Percentiles rank a stretch among this genome's conserved stretches.
Conservation (phyloP, 2,329 filamentous ascomycete species). For the Pseudogymnoascus sp. region DNA sequence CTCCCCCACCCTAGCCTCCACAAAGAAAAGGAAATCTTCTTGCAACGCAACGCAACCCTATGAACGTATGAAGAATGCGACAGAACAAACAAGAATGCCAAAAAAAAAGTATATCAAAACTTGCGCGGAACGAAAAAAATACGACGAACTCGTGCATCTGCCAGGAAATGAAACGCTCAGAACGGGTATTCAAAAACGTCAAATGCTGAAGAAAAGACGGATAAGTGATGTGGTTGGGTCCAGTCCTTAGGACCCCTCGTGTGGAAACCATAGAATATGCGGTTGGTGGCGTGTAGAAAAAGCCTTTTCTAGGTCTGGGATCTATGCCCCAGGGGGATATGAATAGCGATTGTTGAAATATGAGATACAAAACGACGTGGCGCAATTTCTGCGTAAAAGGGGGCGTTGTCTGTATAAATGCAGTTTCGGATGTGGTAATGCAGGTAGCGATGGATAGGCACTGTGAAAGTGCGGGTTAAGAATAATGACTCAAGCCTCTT, state of each 20-base stretch:
- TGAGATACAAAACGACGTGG: not conserved
- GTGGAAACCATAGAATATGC: not conserved
- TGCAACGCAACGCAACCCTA: not conserved
- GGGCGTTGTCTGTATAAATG: not conserved
- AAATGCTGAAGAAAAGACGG: not conserved
- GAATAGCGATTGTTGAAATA: not conserved
- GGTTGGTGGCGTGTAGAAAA: not conserved
- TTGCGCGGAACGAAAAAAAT: not conserved
- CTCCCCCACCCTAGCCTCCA: not conserved
- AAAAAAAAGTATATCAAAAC: not conserved
- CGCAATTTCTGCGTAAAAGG: not conserved
- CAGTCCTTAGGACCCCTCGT: not conserved
- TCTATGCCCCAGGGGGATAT: not conserved
- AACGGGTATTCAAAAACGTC: conserved; percentile 2
- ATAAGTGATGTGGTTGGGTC: not conserved
- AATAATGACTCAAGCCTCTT: not conserved
- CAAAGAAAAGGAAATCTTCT: not conserved
- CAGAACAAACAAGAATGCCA: not conserved
- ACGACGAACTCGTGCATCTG: not conserved
- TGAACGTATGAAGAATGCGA: not conserved
- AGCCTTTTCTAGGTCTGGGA: not conserved
- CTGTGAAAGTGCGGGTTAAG: not conserved
- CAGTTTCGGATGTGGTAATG: not conserved
- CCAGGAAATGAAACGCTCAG: not conserved
- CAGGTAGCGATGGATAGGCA: not conserved